Evolutionary conservation across 768 basidiomycete genomes (phyloP).

Genomic region (Mycena polygramma): DNA sequence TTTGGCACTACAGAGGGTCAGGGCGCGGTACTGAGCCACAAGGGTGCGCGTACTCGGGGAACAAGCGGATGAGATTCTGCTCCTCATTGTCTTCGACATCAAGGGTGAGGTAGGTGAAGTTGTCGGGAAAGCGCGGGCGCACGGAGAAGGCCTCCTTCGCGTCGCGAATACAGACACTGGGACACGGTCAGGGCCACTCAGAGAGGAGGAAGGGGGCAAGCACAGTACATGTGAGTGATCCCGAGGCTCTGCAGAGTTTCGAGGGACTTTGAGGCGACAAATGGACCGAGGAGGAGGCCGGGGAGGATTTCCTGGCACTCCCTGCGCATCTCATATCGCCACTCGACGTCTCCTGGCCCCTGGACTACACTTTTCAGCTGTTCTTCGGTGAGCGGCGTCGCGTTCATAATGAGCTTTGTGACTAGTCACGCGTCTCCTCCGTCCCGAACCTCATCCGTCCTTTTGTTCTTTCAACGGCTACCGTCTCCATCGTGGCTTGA

Average conservation of each 20-base stretch:
- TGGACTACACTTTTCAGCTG: constrained; percentile 58
- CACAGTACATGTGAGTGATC: constrained; percentile 84
- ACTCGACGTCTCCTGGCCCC: constrained; percentile 86
- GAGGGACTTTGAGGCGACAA: constrained; percentile 88
- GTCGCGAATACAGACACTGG: constrained; percentile 90
- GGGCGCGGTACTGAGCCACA: neutral
- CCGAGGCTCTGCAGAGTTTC: constrained; percentile 73
- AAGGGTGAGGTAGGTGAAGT: constrained; percentile 82
- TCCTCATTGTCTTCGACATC: constrained; percentile 95
- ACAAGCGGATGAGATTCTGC: constrained; percentile 92
- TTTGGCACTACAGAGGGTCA: constrained; percentile 69
- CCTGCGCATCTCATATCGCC: constrained; percentile 96
- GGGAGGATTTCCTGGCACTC: constrained; percentile 94
- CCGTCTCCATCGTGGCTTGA: no score
- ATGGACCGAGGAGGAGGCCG: constrained; percentile 86
- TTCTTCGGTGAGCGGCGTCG: constrained; percentile 32
- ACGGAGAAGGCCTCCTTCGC: constrained; percentile 93
- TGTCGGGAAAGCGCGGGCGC: constrained; percentile 83
- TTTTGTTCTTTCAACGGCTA: neutral
- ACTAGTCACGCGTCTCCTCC: constrained; percentile 1
- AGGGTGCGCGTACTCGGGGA: constrained; percentile 74
- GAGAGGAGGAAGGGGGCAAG: constrained; percentile 32
- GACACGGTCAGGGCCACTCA: constrained; percentile 36
- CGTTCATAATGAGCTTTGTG: constrained; percentile 25
- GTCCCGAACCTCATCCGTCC: neutral